phyloP scores from a whole-genome alignment of 1,284 basidiomycete species.

The Cutaneotrichosporon sp. region DNA sequence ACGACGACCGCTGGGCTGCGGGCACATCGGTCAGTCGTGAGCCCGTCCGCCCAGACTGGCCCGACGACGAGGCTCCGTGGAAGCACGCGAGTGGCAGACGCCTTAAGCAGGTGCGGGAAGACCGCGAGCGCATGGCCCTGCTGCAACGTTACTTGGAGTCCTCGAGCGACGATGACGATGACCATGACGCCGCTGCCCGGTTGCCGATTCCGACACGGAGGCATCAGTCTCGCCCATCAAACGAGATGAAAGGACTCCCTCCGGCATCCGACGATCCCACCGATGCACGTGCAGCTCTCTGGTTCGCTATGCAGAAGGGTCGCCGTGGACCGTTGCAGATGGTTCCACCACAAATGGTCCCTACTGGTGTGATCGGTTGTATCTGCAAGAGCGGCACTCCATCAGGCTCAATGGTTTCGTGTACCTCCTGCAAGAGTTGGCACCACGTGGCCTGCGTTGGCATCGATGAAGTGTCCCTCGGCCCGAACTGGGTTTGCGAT shows the following conservation, averaged over 20 bases:
- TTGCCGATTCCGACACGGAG: conserved; percentile 3
- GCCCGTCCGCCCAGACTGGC: conserved; percentile 35
- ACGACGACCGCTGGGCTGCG: conserved; percentile 32
- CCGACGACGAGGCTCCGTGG: conserved; percentile 39
- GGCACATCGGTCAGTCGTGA: conserved; percentile 16
- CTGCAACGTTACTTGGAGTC: conserved; percentile 40
- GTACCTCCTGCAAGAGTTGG: conserved; percentile 39
- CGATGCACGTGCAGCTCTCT: conserved; percentile 16
- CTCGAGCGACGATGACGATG: conserved; percentile 34
- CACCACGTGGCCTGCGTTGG: conserved; percentile 39
- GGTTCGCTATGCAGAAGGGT: conserved; percentile 7
- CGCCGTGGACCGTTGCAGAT: neutral
- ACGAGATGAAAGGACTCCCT: neutral
- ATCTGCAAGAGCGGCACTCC: conserved; percentile 27
- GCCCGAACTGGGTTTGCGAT: conserved; percentile 36
- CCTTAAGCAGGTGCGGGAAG: conserved; percentile 29
- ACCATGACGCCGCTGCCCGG: conserved; percentile 8
- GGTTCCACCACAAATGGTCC: conserved; percentile 3
- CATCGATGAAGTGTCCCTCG: conserved; percentile 29
- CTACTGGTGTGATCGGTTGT: conserved; percentile 33
- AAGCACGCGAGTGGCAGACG: conserved; percentile 26
- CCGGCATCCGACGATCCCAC: conserved; percentile 7
- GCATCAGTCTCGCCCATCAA: neutral
- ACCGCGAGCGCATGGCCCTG: conserved; percentile 27
- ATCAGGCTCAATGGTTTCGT: conserved; percentile 33